Evolutionary conservation across 148 eudicot genomes (phyloP).

Genomic region (Spergularia bocconei): DNA sequence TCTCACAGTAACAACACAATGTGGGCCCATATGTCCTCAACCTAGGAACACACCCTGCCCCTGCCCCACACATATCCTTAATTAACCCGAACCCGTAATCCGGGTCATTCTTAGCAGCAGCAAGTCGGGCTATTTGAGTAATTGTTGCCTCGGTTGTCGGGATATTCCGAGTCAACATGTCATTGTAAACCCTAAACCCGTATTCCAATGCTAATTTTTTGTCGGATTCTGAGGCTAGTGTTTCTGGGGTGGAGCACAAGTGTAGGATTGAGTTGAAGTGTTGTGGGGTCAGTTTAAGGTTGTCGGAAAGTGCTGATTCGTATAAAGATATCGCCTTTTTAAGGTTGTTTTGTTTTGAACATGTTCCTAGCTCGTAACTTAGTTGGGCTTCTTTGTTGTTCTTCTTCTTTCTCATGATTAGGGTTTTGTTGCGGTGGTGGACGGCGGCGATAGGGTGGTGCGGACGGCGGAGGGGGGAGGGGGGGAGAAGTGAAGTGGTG

Average conservation of each 20-base stretch:
- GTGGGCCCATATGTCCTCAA: conserved; percentile 75
- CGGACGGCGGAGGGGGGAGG: neutral
- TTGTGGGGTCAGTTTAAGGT: conserved; percentile 37
- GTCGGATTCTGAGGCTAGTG: conserved; percentile 15
- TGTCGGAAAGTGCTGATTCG: conserved; percentile 43
- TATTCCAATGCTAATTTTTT: conserved; percentile 39
- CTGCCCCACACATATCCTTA: conserved; percentile 34
- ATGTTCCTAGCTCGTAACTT: conserved; percentile 47
- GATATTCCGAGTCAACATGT: conserved; percentile 46
- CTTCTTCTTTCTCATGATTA: conserved; percentile 40
- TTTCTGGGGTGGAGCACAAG: conserved; percentile 45
- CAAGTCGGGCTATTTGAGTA: conserved; percentile 66
- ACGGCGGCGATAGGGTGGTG: no score
- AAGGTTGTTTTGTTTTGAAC: conserved; percentile 39
- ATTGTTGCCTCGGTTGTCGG: conserved; percentile 76
- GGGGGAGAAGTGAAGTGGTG: neutral
- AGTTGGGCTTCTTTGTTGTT: conserved; percentile 48
- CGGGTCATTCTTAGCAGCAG: conserved; percentile 59
- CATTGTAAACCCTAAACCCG: conserved; percentile 45
- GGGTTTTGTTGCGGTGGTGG: no score
- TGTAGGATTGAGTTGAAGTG: conserved; percentile 63
- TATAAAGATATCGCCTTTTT: conserved; percentile 49
- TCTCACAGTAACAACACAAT: conserved; percentile 50
- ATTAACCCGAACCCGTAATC: conserved; percentile 60
- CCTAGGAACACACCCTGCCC: conserved; percentile 39